Evolutionary conservation across 805 yeast genomes (phyloP).

Genomic region (Ogataea glucozyma): DNA sequence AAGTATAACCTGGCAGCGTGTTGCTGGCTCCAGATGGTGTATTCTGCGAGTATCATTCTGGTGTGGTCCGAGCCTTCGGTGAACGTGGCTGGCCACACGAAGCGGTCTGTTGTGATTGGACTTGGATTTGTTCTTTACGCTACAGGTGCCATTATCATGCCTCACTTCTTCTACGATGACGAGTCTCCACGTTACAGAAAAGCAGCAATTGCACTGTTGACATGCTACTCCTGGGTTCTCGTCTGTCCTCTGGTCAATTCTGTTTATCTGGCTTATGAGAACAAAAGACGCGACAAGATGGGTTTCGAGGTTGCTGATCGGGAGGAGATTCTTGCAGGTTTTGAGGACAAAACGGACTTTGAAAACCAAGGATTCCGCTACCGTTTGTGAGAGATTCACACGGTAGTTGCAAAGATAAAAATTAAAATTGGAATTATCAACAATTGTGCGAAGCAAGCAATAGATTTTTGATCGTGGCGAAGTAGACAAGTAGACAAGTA

Average conservation of each 20-base stretch:
- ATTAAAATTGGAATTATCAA: not conserved
- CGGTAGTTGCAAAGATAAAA: no score
- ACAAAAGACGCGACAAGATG: conserved; percentile 41
- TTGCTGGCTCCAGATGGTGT: conserved; percentile 32
- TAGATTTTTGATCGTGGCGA: no score
- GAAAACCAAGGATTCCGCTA: conserved; percentile 32
- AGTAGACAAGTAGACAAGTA: no score
- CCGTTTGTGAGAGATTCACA: conserved; percentile 6
- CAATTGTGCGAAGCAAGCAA: no score
- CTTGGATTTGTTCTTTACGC: conserved; percentile 46
- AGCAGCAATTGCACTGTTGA: conserved; percentile 35
- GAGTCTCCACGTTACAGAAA: conserved; percentile 47
- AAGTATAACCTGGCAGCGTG: conserved; percentile 20
- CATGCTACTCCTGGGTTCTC: conserved; percentile 8
- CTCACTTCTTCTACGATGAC: conserved; percentile 44
- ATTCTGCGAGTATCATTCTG: conserved; percentile 14
- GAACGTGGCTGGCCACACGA: conserved; percentile 51
- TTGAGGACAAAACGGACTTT: conserved; percentile 35
- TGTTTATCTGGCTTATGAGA: conserved; percentile 36
- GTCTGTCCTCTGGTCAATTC: conserved; percentile 11
- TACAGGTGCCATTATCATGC: conserved; percentile 54
- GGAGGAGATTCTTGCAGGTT: conserved; percentile 32
- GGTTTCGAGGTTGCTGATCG: conserved; percentile 31
- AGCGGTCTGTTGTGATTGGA: conserved; percentile 47
- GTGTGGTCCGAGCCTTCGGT: conserved; percentile 27